Evolutionary conservation across 192 early-diverging fungal genomes (phyloP), one percentile per base, ranked within the genome.

Genomic region (Linnemannia hyalina): DNA sequence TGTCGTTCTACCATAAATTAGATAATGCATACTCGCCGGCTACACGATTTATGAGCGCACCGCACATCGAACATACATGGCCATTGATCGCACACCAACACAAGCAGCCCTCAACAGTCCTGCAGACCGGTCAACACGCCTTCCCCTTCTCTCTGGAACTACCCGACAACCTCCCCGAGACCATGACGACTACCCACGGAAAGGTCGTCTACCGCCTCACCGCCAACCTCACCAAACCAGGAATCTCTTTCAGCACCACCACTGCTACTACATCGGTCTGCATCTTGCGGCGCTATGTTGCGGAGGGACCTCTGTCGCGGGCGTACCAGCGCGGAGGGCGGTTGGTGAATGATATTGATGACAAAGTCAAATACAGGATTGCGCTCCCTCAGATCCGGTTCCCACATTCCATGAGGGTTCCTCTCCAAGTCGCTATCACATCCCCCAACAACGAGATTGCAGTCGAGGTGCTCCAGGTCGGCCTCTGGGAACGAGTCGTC

Each of bases 81-180:
- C 4, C 60, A 13, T 13, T 86, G 3, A 81, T 86, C 65, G 42
- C 75, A 42, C 79, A 80, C 16, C 41, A 44, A 3, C 57, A 80
- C 80, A 77, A 78, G 18, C 73, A 75, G 9, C 54, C 71, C 26
- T 18, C 69, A 32, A 77, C 68, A 29, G 38, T 74, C 10, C n/a
- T 85, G 6, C 35, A 36, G 18, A 77, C 82, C 42, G 82, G 85
- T n/a, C 77, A 72, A 41, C 79, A 89, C 70, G 60, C 80, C 23
- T 89, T 73, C 72, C 79, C 89, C 10, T 89, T 89, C 77, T 73
- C 74, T 44, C 55, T 89, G 16, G 80, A 82, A 18, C 52, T 89
- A 16, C 85, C 89, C 0, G 81, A 79, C 38, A 88, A 69, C 0
- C 63, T 89, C 26, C 82, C 85, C 20, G 85, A 89, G 41, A 65